A percentile compares a stretch with the other conserved stretches of the same genome.
These are phyloP conservation scores for Camellia sinensis DNA, from an alignment of 148 eudicot species.

Conservation along the genomic window DNA sequence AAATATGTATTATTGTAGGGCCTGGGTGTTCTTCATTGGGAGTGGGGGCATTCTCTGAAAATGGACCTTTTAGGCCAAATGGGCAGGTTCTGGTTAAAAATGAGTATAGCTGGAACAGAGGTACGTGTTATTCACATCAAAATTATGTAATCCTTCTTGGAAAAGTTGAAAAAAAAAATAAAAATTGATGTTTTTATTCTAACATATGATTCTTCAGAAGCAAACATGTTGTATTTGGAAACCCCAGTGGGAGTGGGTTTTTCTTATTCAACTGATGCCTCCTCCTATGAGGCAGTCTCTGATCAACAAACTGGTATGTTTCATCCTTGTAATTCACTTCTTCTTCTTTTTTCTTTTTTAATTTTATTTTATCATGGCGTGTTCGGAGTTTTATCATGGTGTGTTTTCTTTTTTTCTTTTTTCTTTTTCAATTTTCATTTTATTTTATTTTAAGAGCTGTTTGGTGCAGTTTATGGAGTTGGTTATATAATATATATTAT, in stretches of 20 bases:
- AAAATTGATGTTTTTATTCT: not conserved
- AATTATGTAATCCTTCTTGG: conserved; percentile 2
- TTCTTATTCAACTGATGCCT: conserved; percentile 69
- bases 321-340: not conserved
- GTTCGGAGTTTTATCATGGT: too few species aligned
- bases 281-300: conserved; percentile 63
- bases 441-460: too few species aligned
- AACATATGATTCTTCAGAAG: conserved; percentile 52
- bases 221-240: conserved; percentile 89
- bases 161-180: not conserved
- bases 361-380: too few species aligned
- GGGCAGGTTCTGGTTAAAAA: conserved; percentile 67
- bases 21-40: conserved; percentile 99
- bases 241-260: conserved; percentile 96
- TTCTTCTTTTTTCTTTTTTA: too few species aligned
- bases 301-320: conserved; percentile 78
- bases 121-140: conserved; percentile 26
- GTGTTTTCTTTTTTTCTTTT: too few species aligned
- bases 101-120: conserved; percentile 92
- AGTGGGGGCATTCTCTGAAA: conserved; percentile 98
- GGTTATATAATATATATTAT: too few species aligned
- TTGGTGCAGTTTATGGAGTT: too few species aligned
- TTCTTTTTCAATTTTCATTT: too few species aligned
- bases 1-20: conserved; percentile 42
- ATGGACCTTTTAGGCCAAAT: conserved; percentile 95